phyloP scores from a whole-genome alignment of 2,329 filamentous ascomycete species.

The Acephala macrosclerotiorum region DNA sequence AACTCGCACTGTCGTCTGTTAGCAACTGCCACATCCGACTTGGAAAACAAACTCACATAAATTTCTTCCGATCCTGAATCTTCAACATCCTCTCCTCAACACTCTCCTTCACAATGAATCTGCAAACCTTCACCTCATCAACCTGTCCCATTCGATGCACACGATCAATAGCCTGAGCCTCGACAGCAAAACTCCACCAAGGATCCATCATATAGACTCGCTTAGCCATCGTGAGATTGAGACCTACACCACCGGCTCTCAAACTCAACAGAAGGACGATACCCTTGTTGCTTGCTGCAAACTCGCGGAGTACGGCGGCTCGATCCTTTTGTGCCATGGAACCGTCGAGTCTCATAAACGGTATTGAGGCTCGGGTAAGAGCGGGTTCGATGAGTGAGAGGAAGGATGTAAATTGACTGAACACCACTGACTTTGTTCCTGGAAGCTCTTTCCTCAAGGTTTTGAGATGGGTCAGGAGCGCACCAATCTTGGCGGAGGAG shows the following conservation, averaged over 20 bases:
- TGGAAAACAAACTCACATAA: slow-evolving; percentile 71
- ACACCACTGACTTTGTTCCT: slow-evolving; percentile 86
- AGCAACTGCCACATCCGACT: slow-evolving; percentile 23
- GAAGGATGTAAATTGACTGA: slow-evolving; percentile 97
- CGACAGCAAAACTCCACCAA: slow-evolving; percentile 98
- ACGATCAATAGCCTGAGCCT: slow-evolving; percentile 96
- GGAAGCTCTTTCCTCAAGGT: slow-evolving; percentile 70
- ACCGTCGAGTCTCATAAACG: slow-evolving; percentile 88
- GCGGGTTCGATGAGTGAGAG: slow-evolving; percentile 89
- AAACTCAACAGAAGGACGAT: slow-evolving; percentile 83
- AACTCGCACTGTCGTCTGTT: slow-evolving; percentile 74
- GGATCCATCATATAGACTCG: slow-evolving; percentile 99
- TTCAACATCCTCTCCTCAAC: slow-evolving; percentile 95
- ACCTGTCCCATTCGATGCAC: slow-evolving; percentile 97
- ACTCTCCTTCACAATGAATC: slow-evolving; percentile 89
- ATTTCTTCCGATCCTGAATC: slow-evolving; percentile 95
- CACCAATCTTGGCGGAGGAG: slow-evolving; percentile 88
- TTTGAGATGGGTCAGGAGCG: slow-evolving; percentile 79
- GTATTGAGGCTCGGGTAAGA: slow-evolving; percentile 74
- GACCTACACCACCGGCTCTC: slow-evolving; percentile 88
- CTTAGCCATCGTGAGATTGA: slow-evolving; percentile 89
- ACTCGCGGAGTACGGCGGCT: slow-evolving; percentile 78
- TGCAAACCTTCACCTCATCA: slow-evolving; percentile 81
- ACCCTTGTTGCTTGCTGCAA: slow-evolving; percentile 67
- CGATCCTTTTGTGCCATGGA: slow-evolving; percentile 87